Evolutionary conservation across 495 filamentous ascomycete genomes (phyloP).

Genomic region (Cetradonia linearis): DNA sequence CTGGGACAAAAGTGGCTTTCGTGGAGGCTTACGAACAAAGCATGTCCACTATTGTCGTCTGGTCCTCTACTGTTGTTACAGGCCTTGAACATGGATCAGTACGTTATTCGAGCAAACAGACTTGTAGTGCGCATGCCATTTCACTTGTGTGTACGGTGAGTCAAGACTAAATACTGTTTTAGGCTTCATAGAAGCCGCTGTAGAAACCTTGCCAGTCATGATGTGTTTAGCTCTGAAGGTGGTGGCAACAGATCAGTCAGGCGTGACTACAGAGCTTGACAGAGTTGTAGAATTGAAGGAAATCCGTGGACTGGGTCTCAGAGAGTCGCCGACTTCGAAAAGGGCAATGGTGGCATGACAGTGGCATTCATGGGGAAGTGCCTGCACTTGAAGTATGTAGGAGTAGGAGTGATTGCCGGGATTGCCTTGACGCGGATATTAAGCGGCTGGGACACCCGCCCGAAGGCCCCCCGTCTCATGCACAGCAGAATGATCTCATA

Average conservation of each 20-base stretch:
- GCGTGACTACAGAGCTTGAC: not conserved
- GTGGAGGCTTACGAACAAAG: conserved; percentile 27
- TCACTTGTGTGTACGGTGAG: conserved; percentile 27
- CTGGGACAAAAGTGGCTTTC: not conserved
- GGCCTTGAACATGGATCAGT: conserved; percentile 23
- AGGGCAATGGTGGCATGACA: not conserved
- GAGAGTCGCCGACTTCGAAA: not conserved
- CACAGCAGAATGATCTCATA: not conserved
- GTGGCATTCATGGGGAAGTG: not conserved
- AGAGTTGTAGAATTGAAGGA: not conserved
- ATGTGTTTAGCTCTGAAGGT: not conserved
- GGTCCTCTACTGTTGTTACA: conserved; percentile 18
- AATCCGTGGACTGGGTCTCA: not conserved
- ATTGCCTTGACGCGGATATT: conserved; percentile 4
- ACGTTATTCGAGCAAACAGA: not conserved
- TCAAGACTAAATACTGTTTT: conserved; percentile 31
- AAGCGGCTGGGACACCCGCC: not conserved
- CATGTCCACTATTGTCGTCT: conserved; percentile 26
- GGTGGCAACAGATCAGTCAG: no score
- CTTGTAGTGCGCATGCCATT: conserved; percentile 23
- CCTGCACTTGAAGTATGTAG: not conserved
- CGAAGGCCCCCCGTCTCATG: not conserved
- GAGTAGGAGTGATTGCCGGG: no score
- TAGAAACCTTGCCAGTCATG: not conserved
- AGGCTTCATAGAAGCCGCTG: conserved; percentile 9